These are phyloP conservation scores for Boletellus emodensis DNA, from an alignment of 768 basidiomycete genomes.

Conservation along the genomic window DNA sequence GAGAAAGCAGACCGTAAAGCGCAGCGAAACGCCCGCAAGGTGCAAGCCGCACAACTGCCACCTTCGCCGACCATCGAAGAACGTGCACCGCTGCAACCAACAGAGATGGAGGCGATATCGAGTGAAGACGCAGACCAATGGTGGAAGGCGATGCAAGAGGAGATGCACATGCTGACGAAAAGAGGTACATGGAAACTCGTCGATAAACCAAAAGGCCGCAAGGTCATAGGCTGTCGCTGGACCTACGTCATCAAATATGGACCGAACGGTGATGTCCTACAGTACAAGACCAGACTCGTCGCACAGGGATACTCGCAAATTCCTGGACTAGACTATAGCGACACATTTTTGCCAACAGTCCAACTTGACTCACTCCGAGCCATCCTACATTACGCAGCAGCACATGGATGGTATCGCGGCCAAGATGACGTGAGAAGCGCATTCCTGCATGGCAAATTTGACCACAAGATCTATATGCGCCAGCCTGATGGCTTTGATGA, in stretches of 20 bases:
- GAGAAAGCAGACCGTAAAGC: not conserved
- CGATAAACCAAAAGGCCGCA: not conserved
- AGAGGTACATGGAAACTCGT: slow-evolving; percentile 8
- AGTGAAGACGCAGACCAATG: not conserved
- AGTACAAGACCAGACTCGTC: slow-evolving; percentile 39
- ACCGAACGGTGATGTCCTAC: not conserved
- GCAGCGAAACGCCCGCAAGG: not conserved
- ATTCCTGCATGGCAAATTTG: too few species aligned
- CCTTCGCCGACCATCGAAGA: too few species aligned
- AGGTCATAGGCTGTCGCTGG: slow-evolving; percentile 2
- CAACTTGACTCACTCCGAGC: slow-evolving; percentile 19
- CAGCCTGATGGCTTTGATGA: slow-evolving; percentile 35
- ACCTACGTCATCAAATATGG: not conserved
- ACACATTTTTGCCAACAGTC: slow-evolving; percentile 28
- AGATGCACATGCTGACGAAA: not conserved
- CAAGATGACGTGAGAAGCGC: slow-evolving; percentile 11
- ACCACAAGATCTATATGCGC: slow-evolving; percentile 38
- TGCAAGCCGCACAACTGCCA: too few species aligned
- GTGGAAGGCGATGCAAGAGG: slow-evolving; percentile 7
- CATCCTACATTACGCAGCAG: slow-evolving; percentile 18
- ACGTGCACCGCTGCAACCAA: too few species aligned
- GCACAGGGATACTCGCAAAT: slow-evolving; percentile 40
- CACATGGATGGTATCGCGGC: not conserved
- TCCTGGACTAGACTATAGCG: slow-evolving; percentile 34
- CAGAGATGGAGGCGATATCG: not conserved